These are phyloP conservation scores for Luvunga scandens DNA, from an alignment of 345 rosid species.

Conservation along the genomic window DNA sequence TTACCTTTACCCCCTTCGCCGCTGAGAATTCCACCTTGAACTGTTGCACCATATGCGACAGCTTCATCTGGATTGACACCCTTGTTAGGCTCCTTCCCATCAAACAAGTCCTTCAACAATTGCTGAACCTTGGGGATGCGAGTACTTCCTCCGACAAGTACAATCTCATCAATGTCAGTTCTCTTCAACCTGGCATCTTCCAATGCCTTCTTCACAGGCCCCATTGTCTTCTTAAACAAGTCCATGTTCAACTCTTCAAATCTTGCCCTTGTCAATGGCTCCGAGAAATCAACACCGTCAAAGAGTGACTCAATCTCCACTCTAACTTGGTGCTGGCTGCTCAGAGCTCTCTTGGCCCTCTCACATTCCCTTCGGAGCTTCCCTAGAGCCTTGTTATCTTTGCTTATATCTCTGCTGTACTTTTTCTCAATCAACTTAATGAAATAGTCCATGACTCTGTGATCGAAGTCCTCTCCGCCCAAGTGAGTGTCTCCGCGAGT, in stretches of 20 bases:
- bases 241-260: slow-evolving; percentile 59
- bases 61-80: slow-evolving; percentile 66
- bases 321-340: slow-evolving; percentile 44
- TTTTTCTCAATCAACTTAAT: slow-evolving; percentile 47
- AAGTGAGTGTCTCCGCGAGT: slow-evolving; percentile 54
- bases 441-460: slow-evolving; percentile 50
- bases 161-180: slow-evolving; percentile 44
- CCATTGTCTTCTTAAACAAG: slow-evolving; percentile 52
- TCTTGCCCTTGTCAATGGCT: slow-evolving; percentile 49
- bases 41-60: slow-evolving; percentile 59
- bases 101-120: slow-evolving; percentile 46
- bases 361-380: slow-evolving; percentile 53
- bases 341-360: slow-evolving; percentile 52
- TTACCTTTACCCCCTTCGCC: slow-evolving; percentile 48
- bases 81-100: slow-evolving; percentile 48
- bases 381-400: slow-evolving; percentile 43
- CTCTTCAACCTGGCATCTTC: slow-evolving; percentile 44
- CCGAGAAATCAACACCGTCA: slow-evolving; percentile 57
- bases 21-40: slow-evolving; percentile 49
- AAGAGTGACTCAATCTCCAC: slow-evolving; percentile 49
- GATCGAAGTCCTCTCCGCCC: slow-evolving; percentile 60
- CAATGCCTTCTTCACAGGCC: slow-evolving; percentile 43
- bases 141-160: slow-evolving; percentile 66
- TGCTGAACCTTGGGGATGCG: slow-evolving; percentile 52
- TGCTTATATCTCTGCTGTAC: slow-evolving; percentile 42